Percentiles rank a stretch among this genome's conserved stretches.
These are phyloP conservation scores for Pseudocercospora fuligena DNA, from an alignment of 2,329 filamentous ascomycete species.

Conservation along the genomic window DNA sequence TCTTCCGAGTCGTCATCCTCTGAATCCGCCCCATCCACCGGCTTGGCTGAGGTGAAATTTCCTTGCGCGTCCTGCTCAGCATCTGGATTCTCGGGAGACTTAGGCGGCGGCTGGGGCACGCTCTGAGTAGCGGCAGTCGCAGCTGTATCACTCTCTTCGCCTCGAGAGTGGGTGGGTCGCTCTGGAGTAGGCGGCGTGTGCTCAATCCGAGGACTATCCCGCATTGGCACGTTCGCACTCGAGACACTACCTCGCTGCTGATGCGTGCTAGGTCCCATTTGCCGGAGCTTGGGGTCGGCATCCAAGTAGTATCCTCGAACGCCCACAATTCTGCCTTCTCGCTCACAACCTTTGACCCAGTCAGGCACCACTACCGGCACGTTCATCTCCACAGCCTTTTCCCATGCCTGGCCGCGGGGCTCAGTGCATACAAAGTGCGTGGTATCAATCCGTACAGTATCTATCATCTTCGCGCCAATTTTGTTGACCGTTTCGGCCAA, in stretches of 20 bases:
- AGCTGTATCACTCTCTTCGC: conserved; percentile 12
- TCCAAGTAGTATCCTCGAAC: conserved; percentile 97
- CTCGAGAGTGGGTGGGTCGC: conserved; percentile 30
- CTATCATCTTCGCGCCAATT: conserved; percentile 90
- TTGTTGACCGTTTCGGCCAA: conserved; percentile 77
- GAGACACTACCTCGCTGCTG: conserved; percentile 37
- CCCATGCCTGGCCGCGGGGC: conserved; percentile 86
- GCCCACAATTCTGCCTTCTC: conserved; percentile 87
- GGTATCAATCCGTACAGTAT: conserved; percentile 91
- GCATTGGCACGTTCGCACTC: conserved; percentile 32
- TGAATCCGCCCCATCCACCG: conserved; percentile 38
- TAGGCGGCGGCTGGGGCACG: conserved; percentile 37
- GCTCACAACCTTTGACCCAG: conserved; percentile 96
- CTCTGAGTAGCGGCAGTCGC: conserved; percentile 17
- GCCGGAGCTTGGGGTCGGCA: conserved; percentile 70
- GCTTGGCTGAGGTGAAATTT: conserved; percentile 17
- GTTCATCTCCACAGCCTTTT: conserved; percentile 96
- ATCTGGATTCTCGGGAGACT: conserved; percentile 30
- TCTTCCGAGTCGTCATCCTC: conserved; percentile 26
- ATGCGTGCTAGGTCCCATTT: conserved; percentile 50
- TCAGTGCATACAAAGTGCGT: conserved; percentile 98
- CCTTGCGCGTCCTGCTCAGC: conserved; percentile 39
- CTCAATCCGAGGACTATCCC: conserved; percentile 54
- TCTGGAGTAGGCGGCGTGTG: conserved; percentile 59
- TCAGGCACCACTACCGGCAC: conserved; percentile 96